Percentiles rank a stretch among this genome's conserved stretches.
Evolutionary conservation across 2,329 filamentous ascomycete species (phyloP).

Genomic region (Botrytis byssoidea): DNA sequence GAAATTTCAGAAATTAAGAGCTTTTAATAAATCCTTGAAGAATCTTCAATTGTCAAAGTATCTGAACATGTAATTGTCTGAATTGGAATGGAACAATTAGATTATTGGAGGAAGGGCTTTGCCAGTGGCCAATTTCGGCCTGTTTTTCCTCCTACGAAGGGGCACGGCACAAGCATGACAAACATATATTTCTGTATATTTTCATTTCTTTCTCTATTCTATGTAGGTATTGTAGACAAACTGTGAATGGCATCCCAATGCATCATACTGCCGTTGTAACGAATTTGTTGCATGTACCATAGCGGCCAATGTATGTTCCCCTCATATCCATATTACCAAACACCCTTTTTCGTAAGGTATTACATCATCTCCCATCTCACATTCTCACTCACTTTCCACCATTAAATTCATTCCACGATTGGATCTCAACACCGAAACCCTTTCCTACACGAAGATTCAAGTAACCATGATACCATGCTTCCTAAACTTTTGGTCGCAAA

Average conservation of each 20-base stretch:
- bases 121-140: too few relatives aligned
- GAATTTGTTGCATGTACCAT: constrained; percentile 1
- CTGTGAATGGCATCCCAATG: neutral
- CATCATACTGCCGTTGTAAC: neutral
- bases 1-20: too few relatives aligned
- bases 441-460: neutral
- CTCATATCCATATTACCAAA: neutral
- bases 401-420: neutral
- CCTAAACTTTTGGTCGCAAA: constrained; percentile 37
- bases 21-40: too few relatives aligned
- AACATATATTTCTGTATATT: neutral
- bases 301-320: neutral
- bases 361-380: neutral
- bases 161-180: neutral
- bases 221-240: neutral
- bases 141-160: too few relatives aligned
- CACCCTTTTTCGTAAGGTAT: constrained; percentile 3
- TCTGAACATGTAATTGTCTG: too few relatives aligned
- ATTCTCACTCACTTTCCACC: neutral
- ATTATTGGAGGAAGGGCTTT: too few relatives aligned
- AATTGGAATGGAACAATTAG: too few relatives aligned
- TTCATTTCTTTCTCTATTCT: neutral
- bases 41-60: too few relatives aligned
- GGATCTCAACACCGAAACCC: neutral
- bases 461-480: neutral